Evolutionary conservation across 2,329 filamentous ascomycete genomes (phyloP), one percentile per base, ranked within the genome.

Genomic region (Penicillium glabrum): DNA sequence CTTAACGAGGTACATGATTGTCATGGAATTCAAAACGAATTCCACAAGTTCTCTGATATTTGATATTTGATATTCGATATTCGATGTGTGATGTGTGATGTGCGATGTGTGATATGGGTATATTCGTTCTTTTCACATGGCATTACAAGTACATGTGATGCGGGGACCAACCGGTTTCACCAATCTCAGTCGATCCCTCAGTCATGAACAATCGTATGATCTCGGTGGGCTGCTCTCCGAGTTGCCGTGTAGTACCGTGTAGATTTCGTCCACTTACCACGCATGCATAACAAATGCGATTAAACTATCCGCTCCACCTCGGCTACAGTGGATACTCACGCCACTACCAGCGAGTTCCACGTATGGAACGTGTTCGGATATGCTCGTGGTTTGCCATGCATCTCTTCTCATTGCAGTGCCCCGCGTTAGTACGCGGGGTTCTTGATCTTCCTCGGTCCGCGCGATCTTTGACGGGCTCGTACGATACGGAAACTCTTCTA

Each of bases 371-470:
- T 19, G 9, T 37, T 13, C 16, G 16, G 16, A 9, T 19, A 10
- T n/a, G 6, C 7, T 37, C 10, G 19, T 54, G 45, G 35, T 29
- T 37, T 37, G 33, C 27, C 7, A 24, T 41, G 10, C 33, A 13
- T 8, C 29, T 26, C 19, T n/a, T 24, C 7, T 11, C 16, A 29
- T 46, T 21, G 26, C 23, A 27, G 27, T 56, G 39, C 57, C 57
- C 60, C 56, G 56, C 57, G 48, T 37, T 31, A 8, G 10, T 1
- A 14, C 26, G 37, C 49, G 24, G 41, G 49, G 39, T 16, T 11
- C 23, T 26, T 24, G 23, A 27, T 27, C 21, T 58, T 60, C 62
- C 62, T 64, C 62, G 60, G 62, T 64, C 58, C 60, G 60, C 56
- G 27, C 48, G 21, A 23, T 50, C 7, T 51, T 46, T 27, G 13